Conservation (phyloP, 495 filamentous ascomycete genomes). For the Lasiosphaeria miniovina region DNA sequence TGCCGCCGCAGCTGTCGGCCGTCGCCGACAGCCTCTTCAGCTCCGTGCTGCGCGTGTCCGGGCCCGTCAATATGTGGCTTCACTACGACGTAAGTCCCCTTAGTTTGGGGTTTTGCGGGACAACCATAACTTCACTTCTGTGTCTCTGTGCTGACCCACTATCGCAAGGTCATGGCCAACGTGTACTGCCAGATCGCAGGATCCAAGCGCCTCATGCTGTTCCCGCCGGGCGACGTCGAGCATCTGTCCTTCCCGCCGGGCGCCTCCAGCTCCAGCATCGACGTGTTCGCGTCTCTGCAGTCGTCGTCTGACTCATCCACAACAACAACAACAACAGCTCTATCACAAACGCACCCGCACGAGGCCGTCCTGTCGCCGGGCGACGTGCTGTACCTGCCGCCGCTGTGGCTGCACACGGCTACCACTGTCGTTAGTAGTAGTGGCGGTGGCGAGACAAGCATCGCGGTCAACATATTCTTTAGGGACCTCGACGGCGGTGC, state of each 20-base stretch:
- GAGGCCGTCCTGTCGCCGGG: slow-evolving; percentile 64
- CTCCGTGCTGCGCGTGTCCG: slow-evolving; percentile 75
- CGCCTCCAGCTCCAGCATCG: slow-evolving; percentile 69
- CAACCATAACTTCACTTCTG: not conserved
- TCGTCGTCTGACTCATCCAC: slow-evolving; percentile 11
- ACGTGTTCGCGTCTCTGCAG: slow-evolving; percentile 57
- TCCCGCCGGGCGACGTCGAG: slow-evolving; percentile 71
- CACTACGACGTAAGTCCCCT: slow-evolving; percentile 72
- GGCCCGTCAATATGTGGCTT: slow-evolving; percentile 84
- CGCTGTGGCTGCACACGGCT: slow-evolving; percentile 82
- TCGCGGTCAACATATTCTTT: slow-evolving; percentile 87
- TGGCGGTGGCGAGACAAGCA: slow-evolving; percentile 6
- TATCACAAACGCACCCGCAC: slow-evolving; percentile 59
- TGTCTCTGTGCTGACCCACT: slow-evolving; percentile 9
- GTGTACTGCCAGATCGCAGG: slow-evolving; percentile 78
- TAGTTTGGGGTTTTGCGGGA: not conserved
- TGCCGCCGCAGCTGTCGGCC: slow-evolving; percentile 62
- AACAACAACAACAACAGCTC: slow-evolving; percentile 4
- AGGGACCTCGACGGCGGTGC: slow-evolving; percentile 57
- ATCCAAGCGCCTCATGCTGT: slow-evolving; percentile 68
- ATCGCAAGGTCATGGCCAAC: slow-evolving; percentile 74
- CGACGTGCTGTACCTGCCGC: slow-evolving; percentile 76
- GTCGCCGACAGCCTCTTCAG: slow-evolving; percentile 67
- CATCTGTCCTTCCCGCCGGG: slow-evolving; percentile 69
- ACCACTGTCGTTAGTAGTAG: slow-evolving; percentile 60